Conservation (phyloP, 2,329 filamentous ascomycete species). For the Botrytis aclada region DNA sequence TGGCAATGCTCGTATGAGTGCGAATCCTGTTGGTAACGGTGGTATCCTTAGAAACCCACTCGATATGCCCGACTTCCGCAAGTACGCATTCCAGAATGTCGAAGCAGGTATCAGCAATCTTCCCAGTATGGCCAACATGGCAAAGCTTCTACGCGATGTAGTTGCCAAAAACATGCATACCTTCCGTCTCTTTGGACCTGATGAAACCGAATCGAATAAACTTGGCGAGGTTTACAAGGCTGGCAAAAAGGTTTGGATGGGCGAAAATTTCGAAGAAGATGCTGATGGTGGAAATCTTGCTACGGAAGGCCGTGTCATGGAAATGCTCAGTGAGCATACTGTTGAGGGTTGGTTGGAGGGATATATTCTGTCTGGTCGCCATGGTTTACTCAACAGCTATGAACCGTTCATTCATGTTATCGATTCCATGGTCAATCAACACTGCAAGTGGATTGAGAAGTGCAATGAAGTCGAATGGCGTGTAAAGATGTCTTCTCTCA, state of each 20-base stretch:
- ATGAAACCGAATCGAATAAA: conserved; percentile 82
- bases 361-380: conserved; percentile 70
- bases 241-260: conserved; percentile 78
- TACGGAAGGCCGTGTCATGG: conserved; percentile 70
- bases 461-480: conserved; percentile 78
- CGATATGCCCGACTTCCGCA: conserved; percentile 64
- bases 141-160: conserved; percentile 64
- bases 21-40: conserved; percentile 73
- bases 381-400: conserved; percentile 73
- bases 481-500: conserved; percentile 68
- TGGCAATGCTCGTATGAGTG: conserved; percentile 69
- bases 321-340: conserved; percentile 80
- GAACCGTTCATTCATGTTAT: conserved; percentile 82
- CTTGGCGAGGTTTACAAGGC: conserved; percentile 67
- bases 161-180: conserved; percentile 60
- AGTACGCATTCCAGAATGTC: conserved; percentile 62
- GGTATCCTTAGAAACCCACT: conserved; percentile 65
- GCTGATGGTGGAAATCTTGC: conserved; percentile 70
- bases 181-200: conserved; percentile 75
- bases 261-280: conserved; percentile 75
- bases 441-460: conserved; percentile 84
- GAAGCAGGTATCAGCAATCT: conserved; percentile 55
- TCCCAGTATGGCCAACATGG: conserved; percentile 69
- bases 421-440: conserved; percentile 82
- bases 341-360: conserved; percentile 79